These are phyloP conservation scores for Haemoproteus tartakovskyi DNA, from an alignment of 169 alveolate species.

Conservation along the genomic window DNA sequence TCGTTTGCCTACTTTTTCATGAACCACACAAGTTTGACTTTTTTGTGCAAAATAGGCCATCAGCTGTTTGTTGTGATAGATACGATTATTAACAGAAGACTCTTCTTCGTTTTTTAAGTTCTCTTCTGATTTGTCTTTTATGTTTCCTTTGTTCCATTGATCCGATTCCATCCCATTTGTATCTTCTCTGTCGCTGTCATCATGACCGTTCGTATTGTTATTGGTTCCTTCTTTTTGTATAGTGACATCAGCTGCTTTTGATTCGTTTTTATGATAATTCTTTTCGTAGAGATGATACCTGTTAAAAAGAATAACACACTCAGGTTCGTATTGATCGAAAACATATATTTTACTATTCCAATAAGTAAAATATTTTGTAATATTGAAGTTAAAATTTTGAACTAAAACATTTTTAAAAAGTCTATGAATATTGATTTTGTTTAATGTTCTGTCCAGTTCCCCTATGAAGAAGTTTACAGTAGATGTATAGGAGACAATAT, in stretches of 20 bases:
- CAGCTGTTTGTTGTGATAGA: conserved; percentile 16
- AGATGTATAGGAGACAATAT: conserved; percentile 23
- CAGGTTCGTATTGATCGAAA: conserved; percentile 60
- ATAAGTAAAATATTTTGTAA: conserved; percentile 51
- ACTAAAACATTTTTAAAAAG: conserved; percentile 49
- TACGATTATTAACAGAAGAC: not conserved
- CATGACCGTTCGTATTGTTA: too few relatives aligned
- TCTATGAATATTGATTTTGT: conserved; percentile 33
- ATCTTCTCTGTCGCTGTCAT: too few relatives aligned
- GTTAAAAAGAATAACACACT: conserved; percentile 42
- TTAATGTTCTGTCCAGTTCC: conserved; percentile 8
- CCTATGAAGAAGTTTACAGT: conserved; percentile 41
- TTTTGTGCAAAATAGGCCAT: conserved; percentile 8
- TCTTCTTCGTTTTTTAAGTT: not conserved
- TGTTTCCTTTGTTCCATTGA: too few relatives aligned
- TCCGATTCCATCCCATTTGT: too few relatives aligned
- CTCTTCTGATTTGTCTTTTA: too few relatives aligned
- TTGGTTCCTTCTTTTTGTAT: too few relatives aligned
- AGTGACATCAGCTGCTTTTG: too few relatives aligned
- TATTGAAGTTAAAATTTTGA: conserved; percentile 23
- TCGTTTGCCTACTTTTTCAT: conserved; percentile 25
- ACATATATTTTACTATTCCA: conserved; percentile 49
- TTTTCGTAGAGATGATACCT: conserved; percentile 33
- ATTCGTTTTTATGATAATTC: too few relatives aligned
- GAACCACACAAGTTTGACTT: conserved; percentile 22